Evolutionary conservation across 306 rosid species (phyloP).

Genomic region (Malus fusca): DNA sequence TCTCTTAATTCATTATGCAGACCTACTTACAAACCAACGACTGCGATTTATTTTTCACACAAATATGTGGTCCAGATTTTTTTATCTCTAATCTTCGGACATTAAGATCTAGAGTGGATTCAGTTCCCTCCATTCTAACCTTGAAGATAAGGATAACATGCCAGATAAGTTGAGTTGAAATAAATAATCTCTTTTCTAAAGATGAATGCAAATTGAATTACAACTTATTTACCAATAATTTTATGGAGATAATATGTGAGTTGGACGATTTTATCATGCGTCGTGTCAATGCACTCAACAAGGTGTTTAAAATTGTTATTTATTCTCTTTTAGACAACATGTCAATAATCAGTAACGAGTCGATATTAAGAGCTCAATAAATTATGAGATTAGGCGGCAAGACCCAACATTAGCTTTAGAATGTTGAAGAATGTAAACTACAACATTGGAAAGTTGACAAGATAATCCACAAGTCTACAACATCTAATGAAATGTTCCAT

Average conservation of each 20-base stretch:
- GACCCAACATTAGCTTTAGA: neutral
- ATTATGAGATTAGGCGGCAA: neutral
- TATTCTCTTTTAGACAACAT: no score
- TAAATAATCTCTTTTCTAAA: neutral
- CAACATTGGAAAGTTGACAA: no score
- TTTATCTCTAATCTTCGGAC: no score
- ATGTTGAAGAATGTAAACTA: neutral
- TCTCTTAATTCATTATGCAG: fast-evolving
- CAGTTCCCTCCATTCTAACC: no score
- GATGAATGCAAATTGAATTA: no score
- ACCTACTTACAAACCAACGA: no score
- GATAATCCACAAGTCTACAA: no score
- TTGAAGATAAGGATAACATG: neutral
- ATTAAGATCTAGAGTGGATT: no score
- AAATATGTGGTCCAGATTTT: no score
- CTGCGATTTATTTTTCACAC: no score
- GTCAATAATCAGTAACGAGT: fast-evolving
- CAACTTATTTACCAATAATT: neutral
- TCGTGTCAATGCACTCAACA: neutral
- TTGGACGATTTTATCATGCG: no score
- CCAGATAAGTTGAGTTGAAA: neutral
- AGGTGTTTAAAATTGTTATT: neutral
- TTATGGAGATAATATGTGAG: neutral
- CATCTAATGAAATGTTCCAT: no score
- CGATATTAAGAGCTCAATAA: neutral